Conservation (phyloP, 768 basidiomycete genomes). For the Rhodotorula sphaerocarpa region DNA sequence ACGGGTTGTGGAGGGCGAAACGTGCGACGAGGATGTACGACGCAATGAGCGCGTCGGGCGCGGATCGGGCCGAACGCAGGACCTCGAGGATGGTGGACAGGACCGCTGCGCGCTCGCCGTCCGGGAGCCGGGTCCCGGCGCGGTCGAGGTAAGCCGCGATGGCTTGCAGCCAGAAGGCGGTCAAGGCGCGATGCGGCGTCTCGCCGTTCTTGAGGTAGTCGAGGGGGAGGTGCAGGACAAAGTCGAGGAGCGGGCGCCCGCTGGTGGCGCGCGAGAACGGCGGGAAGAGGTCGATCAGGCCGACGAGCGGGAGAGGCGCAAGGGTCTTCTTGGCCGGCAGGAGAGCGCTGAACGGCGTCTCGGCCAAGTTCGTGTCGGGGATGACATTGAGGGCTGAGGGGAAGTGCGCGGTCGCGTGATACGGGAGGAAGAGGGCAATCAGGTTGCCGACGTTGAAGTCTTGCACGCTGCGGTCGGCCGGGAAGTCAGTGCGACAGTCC, state of each 20-base stretch:
- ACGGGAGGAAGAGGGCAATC: constrained; percentile 77
- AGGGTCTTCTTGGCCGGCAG: constrained; percentile 67
- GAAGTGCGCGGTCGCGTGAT: constrained; percentile 90
- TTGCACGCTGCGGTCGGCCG: constrained; percentile 56
- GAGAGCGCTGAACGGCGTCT: constrained; percentile 51
- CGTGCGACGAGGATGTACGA: constrained; percentile 64
- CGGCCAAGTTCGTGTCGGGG: constrained; percentile 41
- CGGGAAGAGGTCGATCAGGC: constrained; percentile 50
- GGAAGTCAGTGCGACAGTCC: not conserved
- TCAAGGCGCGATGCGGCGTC: constrained; percentile 56
- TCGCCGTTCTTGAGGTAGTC: constrained; percentile 47
- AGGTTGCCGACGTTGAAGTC: constrained; percentile 81
- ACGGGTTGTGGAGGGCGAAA: constrained; percentile 58
- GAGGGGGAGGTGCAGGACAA: constrained; percentile 61
- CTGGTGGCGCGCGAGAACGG: constrained; percentile 56
- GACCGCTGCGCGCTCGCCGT: constrained; percentile 34
- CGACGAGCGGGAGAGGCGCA: constrained; percentile 61
- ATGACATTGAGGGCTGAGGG: constrained; percentile 84
- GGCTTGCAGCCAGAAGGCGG: constrained; percentile 72
- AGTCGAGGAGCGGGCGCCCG: constrained; percentile 63
- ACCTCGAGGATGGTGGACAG: constrained; percentile 39
- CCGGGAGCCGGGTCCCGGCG: constrained; percentile 44
- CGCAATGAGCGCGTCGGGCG: constrained; percentile 29
- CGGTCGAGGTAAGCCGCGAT: constrained; percentile 69
- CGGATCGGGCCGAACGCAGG: constrained; percentile 22